A percentile compares a stretch with the other conserved stretches of the same genome.
Evolutionary conservation across 176 grass and related monocot genomes (phyloP).

Genomic region (Aegilops speltoides): DNA sequence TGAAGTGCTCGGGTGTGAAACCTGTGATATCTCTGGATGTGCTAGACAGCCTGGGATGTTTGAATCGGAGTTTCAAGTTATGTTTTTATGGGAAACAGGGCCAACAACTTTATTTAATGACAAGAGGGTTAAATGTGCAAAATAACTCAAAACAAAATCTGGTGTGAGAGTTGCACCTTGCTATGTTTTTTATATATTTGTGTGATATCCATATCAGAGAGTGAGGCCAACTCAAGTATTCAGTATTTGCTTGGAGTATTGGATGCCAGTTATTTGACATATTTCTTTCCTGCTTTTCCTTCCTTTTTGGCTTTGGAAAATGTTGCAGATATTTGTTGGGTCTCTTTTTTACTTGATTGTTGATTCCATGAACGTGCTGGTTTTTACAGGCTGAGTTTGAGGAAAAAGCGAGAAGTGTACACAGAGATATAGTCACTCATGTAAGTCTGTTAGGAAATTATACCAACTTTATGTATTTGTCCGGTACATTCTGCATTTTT

Average conservation of each 20-base stretch:
- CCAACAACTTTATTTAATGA: conserved; percentile 3
- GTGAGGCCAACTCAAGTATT: conserved; percentile 8
- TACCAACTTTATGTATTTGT: not conserved
- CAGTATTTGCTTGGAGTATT: not conserved
- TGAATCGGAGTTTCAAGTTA: not conserved
- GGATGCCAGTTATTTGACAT: not conserved
- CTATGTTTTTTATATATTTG: not conserved
- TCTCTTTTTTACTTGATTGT: conserved; percentile 18
- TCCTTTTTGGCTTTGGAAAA: not conserved
- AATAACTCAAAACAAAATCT: not conserved
- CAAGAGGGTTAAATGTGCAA: not conserved
- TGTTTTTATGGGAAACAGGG: not conserved
- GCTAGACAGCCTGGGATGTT: not conserved
- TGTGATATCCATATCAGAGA: conserved; percentile 5
- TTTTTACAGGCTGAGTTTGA: conserved; percentile 71
- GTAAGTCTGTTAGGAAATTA: conserved; percentile 47
- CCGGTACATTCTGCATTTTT: not conserved
- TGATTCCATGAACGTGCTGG: conserved; percentile 16
- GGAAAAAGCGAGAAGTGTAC: conserved; percentile 66
- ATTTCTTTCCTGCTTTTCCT: not conserved
- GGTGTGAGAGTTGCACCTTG: not conserved
- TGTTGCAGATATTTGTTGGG: not conserved
- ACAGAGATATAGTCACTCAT: conserved; percentile 64
- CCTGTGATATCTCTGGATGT: not conserved
- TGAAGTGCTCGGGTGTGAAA: not conserved